A percentile compares a stretch with the other conserved stretches of the same genome.
Conservation (phyloP, 2,329 filamentous ascomycete genomes). For the Davidsoniella eucalypti region DNA sequence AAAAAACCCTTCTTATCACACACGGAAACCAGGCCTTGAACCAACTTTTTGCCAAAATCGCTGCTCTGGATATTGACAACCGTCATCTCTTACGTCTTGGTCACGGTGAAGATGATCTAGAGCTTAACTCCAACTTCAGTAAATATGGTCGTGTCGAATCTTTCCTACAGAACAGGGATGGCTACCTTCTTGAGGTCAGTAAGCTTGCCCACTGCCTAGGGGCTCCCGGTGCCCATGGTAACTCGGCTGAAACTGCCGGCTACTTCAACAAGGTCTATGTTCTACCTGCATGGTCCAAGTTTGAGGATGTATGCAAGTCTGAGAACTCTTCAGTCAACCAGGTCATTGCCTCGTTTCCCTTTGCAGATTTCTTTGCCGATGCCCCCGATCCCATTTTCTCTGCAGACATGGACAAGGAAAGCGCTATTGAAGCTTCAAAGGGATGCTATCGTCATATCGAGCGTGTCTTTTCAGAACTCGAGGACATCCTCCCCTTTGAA, state of each 20-base stretch:
- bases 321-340: conserved; percentile 40
- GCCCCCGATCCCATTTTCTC: conserved; percentile 78
- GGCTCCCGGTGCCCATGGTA: conserved; percentile 86
- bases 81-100: conserved; percentile 82
- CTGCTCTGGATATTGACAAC: conserved; percentile 89
- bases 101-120: conserved; percentile 87
- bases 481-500: conserved; percentile 89
- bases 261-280: conserved; percentile 94
- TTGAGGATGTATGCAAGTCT: conserved; percentile 42
- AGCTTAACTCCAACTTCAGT: conserved; percentile 73
- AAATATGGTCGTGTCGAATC: conserved; percentile 91
- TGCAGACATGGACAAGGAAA: conserved; percentile 42
- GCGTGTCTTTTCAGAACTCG: conserved; percentile 81
- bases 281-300: conserved; percentile 74
- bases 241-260: conserved; percentile 87
- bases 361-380: conserved; percentile 72
- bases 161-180: conserved; percentile 73
- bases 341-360: conserved; percentile 65
- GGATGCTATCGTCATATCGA: conserved; percentile 81
- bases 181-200: conserved; percentile 67
- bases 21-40: conserved; percentile 98
- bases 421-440: conserved; percentile 56
- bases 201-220: conserved; percentile 70
- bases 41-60: conserved; percentile 94
- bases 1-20: conserved; percentile 81